Conservation (phyloP, 495 filamentous ascomycete species). For the Cercophora sp. region DNA sequence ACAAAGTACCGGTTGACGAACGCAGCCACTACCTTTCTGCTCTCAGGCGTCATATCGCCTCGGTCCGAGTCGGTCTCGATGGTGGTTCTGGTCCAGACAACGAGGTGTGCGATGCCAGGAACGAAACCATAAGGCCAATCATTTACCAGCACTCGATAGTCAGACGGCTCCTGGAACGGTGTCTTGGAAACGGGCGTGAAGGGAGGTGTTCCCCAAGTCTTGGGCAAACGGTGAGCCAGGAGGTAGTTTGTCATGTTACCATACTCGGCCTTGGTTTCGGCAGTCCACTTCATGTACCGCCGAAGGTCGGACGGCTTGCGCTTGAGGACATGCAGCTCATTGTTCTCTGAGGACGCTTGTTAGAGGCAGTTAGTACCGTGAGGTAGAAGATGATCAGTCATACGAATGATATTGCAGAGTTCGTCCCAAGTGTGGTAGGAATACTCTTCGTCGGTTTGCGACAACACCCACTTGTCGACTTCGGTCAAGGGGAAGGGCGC, state of each 20-base stretch:
- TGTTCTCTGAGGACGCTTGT: conserved; percentile 46
- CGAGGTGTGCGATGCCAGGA: conserved; percentile 66
- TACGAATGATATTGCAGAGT: conserved; percentile 64
- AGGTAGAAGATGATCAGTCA: conserved; percentile 8
- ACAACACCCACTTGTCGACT: conserved; percentile 59
- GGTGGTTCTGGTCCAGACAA: conserved; percentile 60
- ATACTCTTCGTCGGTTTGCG: conserved; percentile 68
- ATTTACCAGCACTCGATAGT: conserved; percentile 76
- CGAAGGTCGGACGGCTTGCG: conserved; percentile 78
- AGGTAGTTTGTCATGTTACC: conserved; percentile 76
- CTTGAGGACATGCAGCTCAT: conserved; percentile 72
- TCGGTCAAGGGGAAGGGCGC: conserved; percentile 62
- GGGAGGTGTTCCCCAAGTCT: conserved; percentile 56
- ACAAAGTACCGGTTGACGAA: conserved; percentile 70
- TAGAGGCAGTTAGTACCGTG: neutral
- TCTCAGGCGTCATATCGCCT: conserved; percentile 73
- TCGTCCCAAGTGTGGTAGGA: conserved; percentile 64
- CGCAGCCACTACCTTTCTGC: conserved; percentile 53
- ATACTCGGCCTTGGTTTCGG: conserved; percentile 64
- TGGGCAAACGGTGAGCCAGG: conserved; percentile 61
- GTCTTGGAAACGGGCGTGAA: conserved; percentile 48
- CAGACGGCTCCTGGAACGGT: conserved; percentile 66
- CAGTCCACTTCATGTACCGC: conserved; percentile 78
- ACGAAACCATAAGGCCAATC: conserved; percentile 88
- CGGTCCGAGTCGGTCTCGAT: conserved; percentile 52